phyloP scores from a whole-genome alignment of 805 yeast genomes.

The Pichia pseudocactophila region DNA sequence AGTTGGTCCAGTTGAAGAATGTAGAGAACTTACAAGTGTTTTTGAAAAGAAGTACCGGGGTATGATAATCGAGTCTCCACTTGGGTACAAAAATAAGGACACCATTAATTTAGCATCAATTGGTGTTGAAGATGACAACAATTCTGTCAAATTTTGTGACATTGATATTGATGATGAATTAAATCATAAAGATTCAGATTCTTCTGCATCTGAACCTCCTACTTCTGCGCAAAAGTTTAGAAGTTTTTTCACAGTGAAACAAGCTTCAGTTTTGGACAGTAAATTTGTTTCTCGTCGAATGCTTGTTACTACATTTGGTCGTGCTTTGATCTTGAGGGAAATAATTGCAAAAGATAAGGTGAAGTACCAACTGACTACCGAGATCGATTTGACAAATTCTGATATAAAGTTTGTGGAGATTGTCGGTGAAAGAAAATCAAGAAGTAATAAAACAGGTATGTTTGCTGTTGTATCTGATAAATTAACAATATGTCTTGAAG shows the following conservation, averaged over 20 bases:
- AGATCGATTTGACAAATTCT: constrained; percentile 44
- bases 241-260: constrained; percentile 22
- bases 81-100: constrained; percentile 38
- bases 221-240: constrained; percentile 19
- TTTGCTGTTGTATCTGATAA: constrained; percentile 52
- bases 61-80: constrained; percentile 48
- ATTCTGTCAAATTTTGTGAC: constrained; percentile 23
- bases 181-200: constrained; percentile 15
- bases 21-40: constrained; percentile 34
- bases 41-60: constrained; percentile 55
- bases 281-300: constrained; percentile 39
- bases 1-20: constrained; percentile 44
- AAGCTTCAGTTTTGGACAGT: constrained; percentile 12
- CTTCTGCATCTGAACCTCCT: constrained; percentile 10
- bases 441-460: constrained; percentile 32
- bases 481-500: constrained; percentile 49
- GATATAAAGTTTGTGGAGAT: constrained; percentile 54
- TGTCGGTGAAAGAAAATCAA: constrained; percentile 26
- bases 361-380: constrained; percentile 41
- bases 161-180: not conserved
- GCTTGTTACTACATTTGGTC: constrained; percentile 53
- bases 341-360: constrained; percentile 26
- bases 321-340: constrained; percentile 46
- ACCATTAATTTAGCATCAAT: constrained; percentile 9
- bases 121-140: constrained; percentile 16